Evolutionary conservation across 2,329 filamentous ascomycete genomes (phyloP).

Genomic region (Monosporascus sp.): DNA sequence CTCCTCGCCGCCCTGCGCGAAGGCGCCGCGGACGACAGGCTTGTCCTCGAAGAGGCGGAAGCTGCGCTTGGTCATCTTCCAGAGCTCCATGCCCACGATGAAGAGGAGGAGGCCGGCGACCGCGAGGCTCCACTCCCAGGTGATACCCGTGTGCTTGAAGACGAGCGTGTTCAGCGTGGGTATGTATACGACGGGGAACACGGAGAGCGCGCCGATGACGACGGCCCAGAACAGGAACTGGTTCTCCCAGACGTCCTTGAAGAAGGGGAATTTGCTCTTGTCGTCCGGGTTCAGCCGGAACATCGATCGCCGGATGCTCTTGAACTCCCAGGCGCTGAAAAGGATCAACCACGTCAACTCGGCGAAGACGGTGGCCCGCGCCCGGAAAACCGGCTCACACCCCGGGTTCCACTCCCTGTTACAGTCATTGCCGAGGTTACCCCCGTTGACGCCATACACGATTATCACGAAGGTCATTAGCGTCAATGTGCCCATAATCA

Average conservation of each 20-base stretch:
- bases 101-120: conserved; percentile 60
- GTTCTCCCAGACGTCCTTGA: conserved; percentile 63
- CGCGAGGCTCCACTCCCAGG: conserved; percentile 71
- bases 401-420: conserved; percentile 52
- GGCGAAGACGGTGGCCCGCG: conserved; percentile 67
- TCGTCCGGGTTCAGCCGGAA: conserved; percentile 59
- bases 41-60: conserved; percentile 48
- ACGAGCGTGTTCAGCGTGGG: conserved; percentile 64
- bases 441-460: conserved; percentile 50
- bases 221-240: conserved; percentile 66
- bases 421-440: conserved; percentile 55
- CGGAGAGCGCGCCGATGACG: conserved; percentile 52
- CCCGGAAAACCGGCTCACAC: conserved; percentile 61
- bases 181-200: conserved; percentile 68
- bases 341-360: conserved; percentile 70
- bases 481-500: conserved; percentile 69
- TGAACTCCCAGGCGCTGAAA: conserved; percentile 73
- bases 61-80: conserved; percentile 64
- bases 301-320: conserved; percentile 65
- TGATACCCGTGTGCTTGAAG: conserved; percentile 67
- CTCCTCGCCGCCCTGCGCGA: conserved; percentile 48
- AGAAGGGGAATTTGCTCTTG: conserved; percentile 46
- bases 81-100: conserved; percentile 62
- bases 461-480: conserved; percentile 62
- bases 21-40: conserved; percentile 43